Conservation (phyloP, 2,329 filamentous ascomycete species). For the Pleomassaria siparia region DNA sequence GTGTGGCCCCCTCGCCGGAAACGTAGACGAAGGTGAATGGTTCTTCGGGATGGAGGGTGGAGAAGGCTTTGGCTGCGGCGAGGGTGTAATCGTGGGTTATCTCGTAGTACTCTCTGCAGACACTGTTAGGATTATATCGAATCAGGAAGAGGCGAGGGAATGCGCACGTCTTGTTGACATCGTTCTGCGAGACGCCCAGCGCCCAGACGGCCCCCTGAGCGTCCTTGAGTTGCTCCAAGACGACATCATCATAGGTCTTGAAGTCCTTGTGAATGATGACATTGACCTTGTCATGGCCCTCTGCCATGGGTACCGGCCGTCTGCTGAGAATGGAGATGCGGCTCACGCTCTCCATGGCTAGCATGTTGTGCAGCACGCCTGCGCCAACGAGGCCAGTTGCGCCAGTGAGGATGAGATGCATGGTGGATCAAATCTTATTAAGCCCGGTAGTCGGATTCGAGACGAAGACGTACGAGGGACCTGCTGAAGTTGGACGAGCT, state of each 20-base stretch:
- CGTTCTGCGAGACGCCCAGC: constrained; percentile 63
- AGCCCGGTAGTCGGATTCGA: neutral
- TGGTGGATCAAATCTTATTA: no score
- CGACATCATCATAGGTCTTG: constrained; percentile 56
- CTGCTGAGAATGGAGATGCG: constrained; percentile 70
- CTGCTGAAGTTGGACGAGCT: no score
- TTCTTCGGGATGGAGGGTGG: constrained; percentile 48
- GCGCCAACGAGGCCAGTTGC: constrained; percentile 48
- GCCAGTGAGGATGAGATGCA: constrained; percentile 49
- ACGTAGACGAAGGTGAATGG: constrained; percentile 72
- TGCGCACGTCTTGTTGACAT: constrained; percentile 60
- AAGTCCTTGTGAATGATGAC: constrained; percentile 73
- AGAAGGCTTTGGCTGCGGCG: constrained; percentile 63
- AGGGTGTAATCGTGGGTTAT: constrained; percentile 70
- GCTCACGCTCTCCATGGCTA: constrained; percentile 52
- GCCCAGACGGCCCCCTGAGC: constrained; percentile 75
- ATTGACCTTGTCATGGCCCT: constrained; percentile 61
- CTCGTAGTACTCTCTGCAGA: constrained; percentile 59
- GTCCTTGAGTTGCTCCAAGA: constrained; percentile 63
- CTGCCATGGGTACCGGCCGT: constrained; percentile 64
- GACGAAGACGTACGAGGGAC: neutral
- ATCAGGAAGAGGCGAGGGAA: neutral
- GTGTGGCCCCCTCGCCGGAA: constrained; percentile 65
- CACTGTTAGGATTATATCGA: neutral
- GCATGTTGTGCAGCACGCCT: constrained; percentile 41